Evolutionary conservation across 805 yeast genomes (phyloP).

Genomic region (Starmera amethionina): DNA sequence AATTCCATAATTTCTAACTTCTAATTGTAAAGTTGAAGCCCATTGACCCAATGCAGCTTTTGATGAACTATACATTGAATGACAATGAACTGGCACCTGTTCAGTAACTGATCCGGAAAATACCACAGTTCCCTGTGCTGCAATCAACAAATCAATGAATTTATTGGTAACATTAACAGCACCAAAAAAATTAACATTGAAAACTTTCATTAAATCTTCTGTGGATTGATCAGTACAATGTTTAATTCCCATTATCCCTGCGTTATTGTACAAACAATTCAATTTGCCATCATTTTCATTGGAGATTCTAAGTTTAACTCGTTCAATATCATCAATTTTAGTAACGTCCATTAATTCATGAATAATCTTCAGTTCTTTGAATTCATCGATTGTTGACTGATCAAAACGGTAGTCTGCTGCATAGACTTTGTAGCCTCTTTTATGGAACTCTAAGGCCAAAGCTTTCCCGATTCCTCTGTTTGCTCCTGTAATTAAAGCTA

Average conservation of each 20-base stretch:
- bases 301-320: slow-evolving; percentile 16
- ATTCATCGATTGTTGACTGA: slow-evolving; percentile 16
- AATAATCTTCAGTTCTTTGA: slow-evolving; percentile 1
- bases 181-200: slow-evolving; percentile 30
- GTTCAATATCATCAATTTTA: slow-evolving; percentile 15
- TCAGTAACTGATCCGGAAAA: slow-evolving; percentile 29
- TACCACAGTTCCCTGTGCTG: slow-evolving; percentile 25
- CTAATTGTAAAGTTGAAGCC: slow-evolving; percentile 24
- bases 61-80: slow-evolving; percentile 23
- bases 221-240: slow-evolving; percentile 26
- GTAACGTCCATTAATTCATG: slow-evolving; percentile 19
- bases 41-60: slow-evolving; percentile 31
- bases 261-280: slow-evolving; percentile 32
- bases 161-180: slow-evolving; percentile 26
- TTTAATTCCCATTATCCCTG: slow-evolving; percentile 20
- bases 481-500: slow-evolving; percentile 47
- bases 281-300: slow-evolving; percentile 23
- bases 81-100: slow-evolving; percentile 24
- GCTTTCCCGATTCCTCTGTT: slow-evolving; percentile 46
- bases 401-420: slow-evolving; percentile 20
- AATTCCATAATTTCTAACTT: slow-evolving; percentile 29
- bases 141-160: slow-evolving; percentile 22
- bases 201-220: slow-evolving; percentile 10
- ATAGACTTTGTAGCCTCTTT: slow-evolving; percentile 25
- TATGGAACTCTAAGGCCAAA: slow-evolving; percentile 30